Conservation (phyloP, 1,139 yeast genomes). For the Sugiyamaella japonica region DNA sequence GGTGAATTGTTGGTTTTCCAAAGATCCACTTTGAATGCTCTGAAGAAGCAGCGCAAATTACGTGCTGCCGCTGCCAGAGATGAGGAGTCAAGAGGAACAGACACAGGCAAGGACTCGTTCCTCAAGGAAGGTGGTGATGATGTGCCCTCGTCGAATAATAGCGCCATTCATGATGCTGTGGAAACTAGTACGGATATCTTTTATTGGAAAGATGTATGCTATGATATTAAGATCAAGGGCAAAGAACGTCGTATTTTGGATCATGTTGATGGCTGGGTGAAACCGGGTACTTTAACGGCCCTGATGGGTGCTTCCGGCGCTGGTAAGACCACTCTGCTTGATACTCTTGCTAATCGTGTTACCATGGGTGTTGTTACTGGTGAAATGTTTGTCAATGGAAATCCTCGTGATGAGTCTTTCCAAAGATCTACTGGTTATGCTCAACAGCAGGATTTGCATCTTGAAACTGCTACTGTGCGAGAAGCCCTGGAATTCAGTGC, state of each 20-base stretch:
- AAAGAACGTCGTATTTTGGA: conserved; percentile 59
- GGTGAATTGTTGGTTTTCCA: conserved; percentile 80
- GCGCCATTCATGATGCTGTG: conserved; percentile 24
- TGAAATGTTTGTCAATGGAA: conserved; percentile 71
- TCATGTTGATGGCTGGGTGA: conserved; percentile 81
- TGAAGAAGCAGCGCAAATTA: conserved; percentile 31
- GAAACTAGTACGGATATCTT: conserved; percentile 50
- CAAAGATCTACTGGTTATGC: conserved; percentile 83
- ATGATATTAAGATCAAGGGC: conserved; percentile 66
- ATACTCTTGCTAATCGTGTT: conserved; percentile 74
- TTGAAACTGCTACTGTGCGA: conserved; percentile 73
- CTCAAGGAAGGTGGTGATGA: conserved; percentile 26
- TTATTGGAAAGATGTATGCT: conserved; percentile 79
- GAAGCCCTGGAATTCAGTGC: conserved; percentile 77
- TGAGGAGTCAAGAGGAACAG: conserved; percentile 27
- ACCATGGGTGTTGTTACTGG: conserved; percentile 80
- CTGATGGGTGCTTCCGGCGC: conserved; percentile 90
- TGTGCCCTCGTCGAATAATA: conserved; percentile 22
- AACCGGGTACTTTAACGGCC: conserved; percentile 74
- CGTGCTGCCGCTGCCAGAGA: conserved; percentile 36
- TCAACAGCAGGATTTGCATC: conserved; percentile 79
- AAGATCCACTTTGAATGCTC: conserved; percentile 44
- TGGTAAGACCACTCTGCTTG: conserved; percentile 76
- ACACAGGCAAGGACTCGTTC: conserved; percentile 20
- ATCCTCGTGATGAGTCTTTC: conserved; percentile 65